Base-by-base conservation (phyloP, 2,329 filamentous ascomycete species). In the Paecilomyces dactylethromorphus region DNA sequence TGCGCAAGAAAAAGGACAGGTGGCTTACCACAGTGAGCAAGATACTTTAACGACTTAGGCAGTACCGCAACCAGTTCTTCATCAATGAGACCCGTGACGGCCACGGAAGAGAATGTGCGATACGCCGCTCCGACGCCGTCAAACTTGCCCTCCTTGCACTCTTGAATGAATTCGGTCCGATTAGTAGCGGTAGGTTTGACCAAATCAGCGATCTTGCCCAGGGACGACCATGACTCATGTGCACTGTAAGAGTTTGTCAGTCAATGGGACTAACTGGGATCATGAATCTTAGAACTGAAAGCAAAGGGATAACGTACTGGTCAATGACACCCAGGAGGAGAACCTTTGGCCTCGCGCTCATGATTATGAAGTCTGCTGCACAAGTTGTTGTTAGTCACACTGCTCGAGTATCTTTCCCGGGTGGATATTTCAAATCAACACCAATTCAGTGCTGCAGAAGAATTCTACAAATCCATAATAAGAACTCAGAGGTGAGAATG, bases 71-170 rank as follows among this genome's bases (percentile, higher is more conserved):
- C 74, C n/a, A 94, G 74, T 71, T 91, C 88, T 52, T 80, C 80
- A 70, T 95, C 89, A 62, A 94, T 77, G 21, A 78, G 74, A 1
- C 91, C 91, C 0, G 90, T 93, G 59, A 87, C 78, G 12, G 68
- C 69, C 50, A 83, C 77, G 32, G 86, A 90, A 52, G 73, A 74
- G 65, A 92, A 91, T 13, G 89, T 93, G 57, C 90, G 84, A 74
- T 89, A 94, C 29, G 83, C 81, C 39, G 83, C 87, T 21, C 82
- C 68, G 32, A 87, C 82, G 61, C 84, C 86, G 63, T 90, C 84
- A n/a, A 91, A 79, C 32, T 79, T 78, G 21, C 89, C 89, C 21
- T 82, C 80, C 54, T 77, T 76, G 71, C 84, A 87, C 76, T 93
- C 88, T 54, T 83, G 71, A 56, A 93, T 76, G 73, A 95, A 93